phyloP scores from a whole-genome alignment of 2,329 filamentous ascomycete species.

The Talaromyces atroroseus region DNA sequence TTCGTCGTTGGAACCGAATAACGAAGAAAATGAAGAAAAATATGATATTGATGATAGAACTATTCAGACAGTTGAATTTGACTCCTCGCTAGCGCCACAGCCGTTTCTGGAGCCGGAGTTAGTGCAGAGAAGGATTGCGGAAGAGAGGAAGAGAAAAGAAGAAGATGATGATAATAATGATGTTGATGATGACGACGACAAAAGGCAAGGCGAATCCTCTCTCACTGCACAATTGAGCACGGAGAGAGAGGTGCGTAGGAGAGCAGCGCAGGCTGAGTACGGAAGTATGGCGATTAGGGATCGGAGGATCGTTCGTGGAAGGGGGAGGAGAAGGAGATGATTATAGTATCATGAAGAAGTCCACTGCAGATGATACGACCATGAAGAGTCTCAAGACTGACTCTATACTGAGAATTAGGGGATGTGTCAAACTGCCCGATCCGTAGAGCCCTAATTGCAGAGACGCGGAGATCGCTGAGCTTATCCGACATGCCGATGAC shows the following conservation, averaged over 20 bases:
- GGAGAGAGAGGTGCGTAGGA: slow-evolving; percentile 14
- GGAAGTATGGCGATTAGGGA: slow-evolving; percentile 30
- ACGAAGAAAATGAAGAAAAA: slow-evolving; percentile 24
- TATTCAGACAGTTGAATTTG: slow-evolving; percentile 21
- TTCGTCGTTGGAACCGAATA: slow-evolving; percentile 10
- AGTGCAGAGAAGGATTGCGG: slow-evolving; percentile 26
- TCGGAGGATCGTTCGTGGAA: slow-evolving; percentile 13
- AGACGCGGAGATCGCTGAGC: neutral
- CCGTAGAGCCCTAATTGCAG: neutral
- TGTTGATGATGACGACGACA: neutral
- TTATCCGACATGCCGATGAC: neutral
- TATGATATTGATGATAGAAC: neutral
- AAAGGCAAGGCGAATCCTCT: neutral
- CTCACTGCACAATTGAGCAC: neutral
- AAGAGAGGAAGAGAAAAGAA: slow-evolving; percentile 9
- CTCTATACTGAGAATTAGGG: no score
- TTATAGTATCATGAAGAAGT: neutral
- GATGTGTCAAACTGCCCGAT: neutral
- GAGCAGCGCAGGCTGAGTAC: slow-evolving; percentile 25
- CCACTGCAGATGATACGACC: no score
- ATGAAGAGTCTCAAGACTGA: no score
- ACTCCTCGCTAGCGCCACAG: slow-evolving; percentile 30
- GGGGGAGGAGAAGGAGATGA: slow-evolving; percentile 3
- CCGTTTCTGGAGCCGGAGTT: slow-evolving; percentile 35
- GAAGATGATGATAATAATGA: neutral